Conservation (phyloP, 1,284 basidiomycete genomes). For the Apiotrichum siamense region DNA sequence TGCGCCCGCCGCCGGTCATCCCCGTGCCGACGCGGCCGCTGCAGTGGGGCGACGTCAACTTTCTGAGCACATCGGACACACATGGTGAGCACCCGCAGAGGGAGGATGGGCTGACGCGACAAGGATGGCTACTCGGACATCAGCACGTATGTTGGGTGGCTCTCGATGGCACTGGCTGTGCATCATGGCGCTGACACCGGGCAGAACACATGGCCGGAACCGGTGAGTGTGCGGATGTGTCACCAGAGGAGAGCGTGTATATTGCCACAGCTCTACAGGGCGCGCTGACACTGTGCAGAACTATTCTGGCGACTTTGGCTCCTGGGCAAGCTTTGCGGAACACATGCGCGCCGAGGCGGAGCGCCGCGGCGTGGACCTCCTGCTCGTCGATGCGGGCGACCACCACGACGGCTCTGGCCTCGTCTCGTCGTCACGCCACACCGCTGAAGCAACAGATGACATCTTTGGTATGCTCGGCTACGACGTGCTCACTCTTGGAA, state of each 20-base stretch:
- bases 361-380: conserved; percentile 37
- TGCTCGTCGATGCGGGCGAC: conserved; percentile 50
- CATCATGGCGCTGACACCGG: conserved; percentile 18
- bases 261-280: too few species aligned
- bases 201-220: conserved; percentile 47
- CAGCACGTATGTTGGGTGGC: conserved; percentile 37
- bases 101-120: not conserved
- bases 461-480: conserved; percentile 71
- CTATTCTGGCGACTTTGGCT: conserved; percentile 63
- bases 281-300: conserved; percentile 30
- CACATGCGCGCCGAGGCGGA: conserved; percentile 70
- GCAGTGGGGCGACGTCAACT: conserved; percentile 46
- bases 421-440: conserved; percentile 38
- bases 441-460: conserved; percentile 68
- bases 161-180: not conserved
- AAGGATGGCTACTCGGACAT: conserved; percentile 46
- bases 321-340: conserved; percentile 70
- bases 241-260: too few species aligned
- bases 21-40: conserved; percentile 36
- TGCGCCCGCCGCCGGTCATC: conserved; percentile 9
- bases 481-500: conserved; percentile 78
- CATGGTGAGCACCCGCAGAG: conserved; percentile 32
- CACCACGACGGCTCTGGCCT: conserved; percentile 63
- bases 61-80: conserved; percentile 44
- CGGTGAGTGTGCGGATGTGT: too few species aligned